Percentiles rank a stretch among this genome's conserved stretches.
Evolutionary conservation across 1,284 basidiomycete species (phyloP).

Genomic region (Bondarzewia mesenterica): DNA sequence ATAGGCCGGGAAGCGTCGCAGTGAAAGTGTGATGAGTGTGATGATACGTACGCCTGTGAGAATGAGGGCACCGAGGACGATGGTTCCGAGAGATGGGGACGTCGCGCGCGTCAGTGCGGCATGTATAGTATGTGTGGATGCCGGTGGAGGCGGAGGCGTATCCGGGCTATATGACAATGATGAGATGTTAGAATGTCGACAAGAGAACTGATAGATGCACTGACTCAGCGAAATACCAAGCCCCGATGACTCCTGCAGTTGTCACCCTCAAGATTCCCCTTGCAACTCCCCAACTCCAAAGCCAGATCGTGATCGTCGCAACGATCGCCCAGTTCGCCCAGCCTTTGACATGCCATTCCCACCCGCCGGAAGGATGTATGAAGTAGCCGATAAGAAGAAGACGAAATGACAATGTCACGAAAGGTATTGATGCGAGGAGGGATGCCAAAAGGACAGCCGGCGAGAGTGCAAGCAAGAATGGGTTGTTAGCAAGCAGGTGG

Average conservation of each 20-base stretch:
- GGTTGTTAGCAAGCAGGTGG: conserved; percentile 68
- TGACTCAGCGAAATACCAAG: conserved; percentile 88
- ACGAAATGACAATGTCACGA: conserved; percentile 78
- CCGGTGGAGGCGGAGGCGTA: conserved; percentile 38
- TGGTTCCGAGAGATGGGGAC: conserved; percentile 74
- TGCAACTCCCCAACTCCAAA: conserved; percentile 89
- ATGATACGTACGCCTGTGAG: conserved; percentile 62
- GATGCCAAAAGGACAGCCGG: conserved; percentile 70
- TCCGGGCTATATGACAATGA: conserved; percentile 33
- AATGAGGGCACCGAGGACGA: conserved; percentile 71
- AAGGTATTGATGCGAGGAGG: conserved; percentile 74
- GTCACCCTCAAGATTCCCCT: conserved; percentile 76
- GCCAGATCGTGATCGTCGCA: conserved; percentile 63
- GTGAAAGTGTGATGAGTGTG: conserved; percentile 35
- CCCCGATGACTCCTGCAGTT: conserved; percentile 78
- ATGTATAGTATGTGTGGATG: conserved; percentile 66
- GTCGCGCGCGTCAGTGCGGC: conserved; percentile 74
- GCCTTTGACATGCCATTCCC: conserved; percentile 70
- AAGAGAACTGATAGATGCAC: conserved; percentile 16
- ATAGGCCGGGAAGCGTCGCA: conserved; percentile 50
- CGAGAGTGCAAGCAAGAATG: conserved; percentile 75
- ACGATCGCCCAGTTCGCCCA: conserved; percentile 82
- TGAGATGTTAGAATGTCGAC: not conserved
- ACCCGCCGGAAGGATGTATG: conserved; percentile 21
- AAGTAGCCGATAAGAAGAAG: conserved; percentile 70